Conservation (phyloP, 1,284 basidiomycete species). For the Moesziomyces sp. region DNA sequence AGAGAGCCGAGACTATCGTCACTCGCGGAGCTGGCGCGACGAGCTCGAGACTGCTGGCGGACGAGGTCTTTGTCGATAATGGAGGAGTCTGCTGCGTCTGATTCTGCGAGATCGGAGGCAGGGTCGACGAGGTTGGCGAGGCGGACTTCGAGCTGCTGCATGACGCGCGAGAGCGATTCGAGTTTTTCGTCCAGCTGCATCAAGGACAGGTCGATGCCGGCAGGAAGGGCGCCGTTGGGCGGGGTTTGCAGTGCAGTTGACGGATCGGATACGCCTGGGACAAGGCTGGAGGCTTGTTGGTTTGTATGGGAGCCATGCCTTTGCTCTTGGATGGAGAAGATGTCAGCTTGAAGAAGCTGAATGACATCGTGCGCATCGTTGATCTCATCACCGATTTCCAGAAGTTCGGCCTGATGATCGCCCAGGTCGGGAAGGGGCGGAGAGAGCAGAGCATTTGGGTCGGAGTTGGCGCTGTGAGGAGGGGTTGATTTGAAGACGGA, state of each 20-base stretch:
- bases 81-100: conserved; percentile 25
- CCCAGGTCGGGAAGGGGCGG: conserved; percentile 4
- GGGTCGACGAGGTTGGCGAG: conserved; percentile 16
- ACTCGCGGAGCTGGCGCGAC: conserved; percentile 31
- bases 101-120: background rate
- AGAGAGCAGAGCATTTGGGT: background rate
- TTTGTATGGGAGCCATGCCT: conserved; percentile 23
- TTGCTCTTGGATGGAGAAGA: conserved; percentile 54
- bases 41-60: conserved; percentile 14
- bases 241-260: background rate
- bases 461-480: background rate
- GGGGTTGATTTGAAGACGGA: background rate
- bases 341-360: conserved; percentile 38
- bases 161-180: conserved; percentile 72
- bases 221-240: conserved; percentile 28
- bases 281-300: background rate
- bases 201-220: conserved; percentile 81
- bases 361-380: conserved; percentile 38
- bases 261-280: background rate
- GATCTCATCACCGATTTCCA: conserved; percentile 40
- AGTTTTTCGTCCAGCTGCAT: conserved; percentile 81
- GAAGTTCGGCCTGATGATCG: conserved; percentile 14
- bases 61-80: conserved; percentile 42
- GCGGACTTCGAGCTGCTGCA: conserved; percentile 51
- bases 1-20: conserved; percentile 39